Conservation (phyloP, 768 basidiomycete species). For the Amanita thiersii region DNA sequence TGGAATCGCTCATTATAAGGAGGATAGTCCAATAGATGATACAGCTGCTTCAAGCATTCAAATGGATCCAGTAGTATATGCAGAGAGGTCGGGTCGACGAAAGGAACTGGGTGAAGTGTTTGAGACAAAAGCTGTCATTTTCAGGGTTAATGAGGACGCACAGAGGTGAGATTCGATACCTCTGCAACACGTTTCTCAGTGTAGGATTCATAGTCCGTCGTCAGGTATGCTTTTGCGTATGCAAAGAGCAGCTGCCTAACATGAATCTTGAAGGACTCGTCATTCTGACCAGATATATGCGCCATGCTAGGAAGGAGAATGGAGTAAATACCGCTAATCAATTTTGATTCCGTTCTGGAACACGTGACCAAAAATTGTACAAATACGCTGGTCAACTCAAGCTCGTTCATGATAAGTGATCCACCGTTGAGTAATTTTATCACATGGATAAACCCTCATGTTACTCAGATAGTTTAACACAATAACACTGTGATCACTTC, state of each 20-base stretch:
- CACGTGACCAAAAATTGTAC: no score
- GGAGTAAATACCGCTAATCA: no score
- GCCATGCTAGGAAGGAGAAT: no score
- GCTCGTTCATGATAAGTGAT: no score
- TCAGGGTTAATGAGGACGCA: background rate
- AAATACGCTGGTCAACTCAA: no score
- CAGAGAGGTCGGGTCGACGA: conserved; percentile 43
- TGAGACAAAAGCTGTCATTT: conserved; percentile 29
- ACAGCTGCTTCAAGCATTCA: conserved; percentile 27
- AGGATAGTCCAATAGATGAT: conserved; percentile 23
- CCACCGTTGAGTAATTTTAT: no score
- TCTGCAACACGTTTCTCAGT: conserved; percentile 42
- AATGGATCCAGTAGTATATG: conserved; percentile 49
- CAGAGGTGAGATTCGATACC: conserved; percentile 19
- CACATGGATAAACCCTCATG: no score
- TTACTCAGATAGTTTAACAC: no score
- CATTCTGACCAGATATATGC: no score
- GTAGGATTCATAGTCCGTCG: conserved; percentile 45
- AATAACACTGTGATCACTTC: no score
- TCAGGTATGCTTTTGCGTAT: conserved; percentile 46
- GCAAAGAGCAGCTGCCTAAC: conserved; percentile 46
- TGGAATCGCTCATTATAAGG: conserved; percentile 40
- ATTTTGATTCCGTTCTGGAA: no score
- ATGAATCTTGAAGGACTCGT: conserved; percentile 28
- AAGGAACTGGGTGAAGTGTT: conserved; percentile 33